Conservation (phyloP, 2,329 filamentous ascomycete genomes). For the Sordariomycetes sp. region DNA sequence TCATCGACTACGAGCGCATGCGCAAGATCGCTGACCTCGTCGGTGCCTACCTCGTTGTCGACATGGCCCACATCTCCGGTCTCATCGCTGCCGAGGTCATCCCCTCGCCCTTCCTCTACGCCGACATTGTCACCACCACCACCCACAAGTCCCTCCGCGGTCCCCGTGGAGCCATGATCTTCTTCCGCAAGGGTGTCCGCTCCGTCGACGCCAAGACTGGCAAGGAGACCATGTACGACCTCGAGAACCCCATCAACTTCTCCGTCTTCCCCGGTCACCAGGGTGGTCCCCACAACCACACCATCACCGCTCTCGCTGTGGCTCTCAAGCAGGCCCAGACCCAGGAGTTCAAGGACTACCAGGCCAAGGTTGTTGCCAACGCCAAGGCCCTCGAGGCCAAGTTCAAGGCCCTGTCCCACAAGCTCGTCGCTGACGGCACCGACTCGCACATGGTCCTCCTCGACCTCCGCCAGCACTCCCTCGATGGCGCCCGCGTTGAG, state of each 20-base stretch:
- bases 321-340: slow-evolving; percentile 89
- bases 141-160: slow-evolving; percentile 99
- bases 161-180: slow-evolving; percentile 98
- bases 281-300: slow-evolving; percentile 98
- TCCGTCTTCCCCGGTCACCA: slow-evolving; percentile 99
- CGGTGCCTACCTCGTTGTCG: slow-evolving; percentile 88
- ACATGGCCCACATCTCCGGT: slow-evolving; percentile 98
- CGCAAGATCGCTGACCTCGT: slow-evolving; percentile 89
- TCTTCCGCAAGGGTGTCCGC: slow-evolving; percentile 96
- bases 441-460: slow-evolving; percentile 97
- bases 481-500: slow-evolving; percentile 94
- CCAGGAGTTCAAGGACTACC: slow-evolving; percentile 88
- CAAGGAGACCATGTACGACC: slow-evolving; percentile 83
- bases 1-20: slow-evolving; percentile 96
- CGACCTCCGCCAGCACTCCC: slow-evolving; percentile 76
- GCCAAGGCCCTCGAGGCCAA: slow-evolving; percentile 82
- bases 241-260: slow-evolving; percentile 95
- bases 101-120: slow-evolving; percentile 83
- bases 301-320: slow-evolving; percentile 92
- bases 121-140: slow-evolving; percentile 95
- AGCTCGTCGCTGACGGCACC: slow-evolving; percentile 88
- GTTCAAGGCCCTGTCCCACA: slow-evolving; percentile 83
- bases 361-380: slow-evolving; percentile 85
- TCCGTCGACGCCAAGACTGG: slow-evolving; percentile 84
- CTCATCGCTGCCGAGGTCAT: slow-evolving; percentile 90